Base-by-base conservation (phyloP, 257 asterid genomes). In the Lycium barbarum region DNA sequence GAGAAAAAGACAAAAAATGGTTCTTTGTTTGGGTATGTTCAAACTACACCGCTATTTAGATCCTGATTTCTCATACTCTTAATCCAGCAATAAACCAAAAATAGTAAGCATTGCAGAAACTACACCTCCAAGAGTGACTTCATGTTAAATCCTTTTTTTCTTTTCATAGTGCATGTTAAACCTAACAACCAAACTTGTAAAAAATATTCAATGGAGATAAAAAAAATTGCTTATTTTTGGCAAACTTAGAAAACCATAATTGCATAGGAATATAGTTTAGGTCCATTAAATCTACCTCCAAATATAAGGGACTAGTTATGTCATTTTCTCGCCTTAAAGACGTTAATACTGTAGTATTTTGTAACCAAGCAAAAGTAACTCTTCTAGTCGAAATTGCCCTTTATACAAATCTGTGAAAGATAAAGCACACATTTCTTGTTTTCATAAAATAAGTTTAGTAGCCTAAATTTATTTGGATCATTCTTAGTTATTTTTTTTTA, bases 401-500 rank as follows among this genome's bases (percentile, higher is more conserved):
- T 74, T 18, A 49, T 49, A 74, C 81, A 47, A 74, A 74, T 47
- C 2, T 76, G 61, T 26, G 63, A 76, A 76, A 76, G 82, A 76
- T 51, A 76, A 76, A 51, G 82, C 26, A 47, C 82, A 76, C 65
- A 51, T 76, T 3, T 26, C 53, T 74, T 76, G 11, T 22, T 76
- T 76, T 76, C 20, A 22, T 9, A 6, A 47, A 20, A 18, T 13
- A n/a, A 17, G 81, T 54, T 13, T 22, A 76, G 45, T 49, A 11
- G n/a, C 45, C 63, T 7, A 53, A 76, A 53, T 53, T 74, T 14
- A 22, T 26, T 78, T 78, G 81, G 49, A 74, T 49, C 81, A 66
- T 12, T 53, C 82, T 53, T 51, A 76, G 65, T 78, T 71, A 62
- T 65, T 82, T 84, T 54, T 65, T 83, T 89, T 87, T 87, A 86